Evolutionary conservation across 2,329 filamentous ascomycete genomes (phyloP), one percentile per base, ranked within the genome.

Genomic region (Aspergillus sp.): DNA sequence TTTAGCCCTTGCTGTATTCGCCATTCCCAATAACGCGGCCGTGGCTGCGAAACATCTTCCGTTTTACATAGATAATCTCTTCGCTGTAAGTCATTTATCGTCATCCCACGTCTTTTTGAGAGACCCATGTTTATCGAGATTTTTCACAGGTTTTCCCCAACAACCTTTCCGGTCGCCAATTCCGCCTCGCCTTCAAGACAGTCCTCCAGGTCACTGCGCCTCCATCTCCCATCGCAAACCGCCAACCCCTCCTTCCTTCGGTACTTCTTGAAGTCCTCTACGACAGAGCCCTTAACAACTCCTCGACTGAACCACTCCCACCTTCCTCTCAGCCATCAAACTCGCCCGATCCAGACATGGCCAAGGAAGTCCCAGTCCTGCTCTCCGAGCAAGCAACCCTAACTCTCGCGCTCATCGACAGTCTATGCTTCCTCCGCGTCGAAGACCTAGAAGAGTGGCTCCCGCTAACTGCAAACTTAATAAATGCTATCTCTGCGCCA

Each of bases 111-210:
- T 4, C 15, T 45, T 22, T 22, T 6, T 7, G 30, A 49, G 12
- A 11, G 5, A 2, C 24, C 22, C 12, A 45, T n/a, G 38, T 51
- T 42, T 22, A 5, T 50, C 44, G 59, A 42, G 59, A 39, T 3
- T 0, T 39, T n/a, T 32, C 50, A 17, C 45, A 80, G 68, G 87
- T 91, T 1, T 96, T 96, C 72, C 92, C 93, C 0, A 71, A 80
- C 1, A 89, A 88, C 57, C 85, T 96, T 18, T 93, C 90, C 0
- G 82, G 90, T 1, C 86, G 92, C 15, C 93, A 97, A 71, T 96
- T 97, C 78, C 85, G 92, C 30, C 81, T 96, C 9, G 93, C 92
- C 11, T 93, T 96, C 79, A 90, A 89, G 71, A 93, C 91, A 2
- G 80, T 96, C 45, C 85, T 96, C 72, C 88, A 89, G 66, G 88